phyloP scores from a whole-genome alignment of 306 rosid species.

The Castanopsis chinensis region DNA sequence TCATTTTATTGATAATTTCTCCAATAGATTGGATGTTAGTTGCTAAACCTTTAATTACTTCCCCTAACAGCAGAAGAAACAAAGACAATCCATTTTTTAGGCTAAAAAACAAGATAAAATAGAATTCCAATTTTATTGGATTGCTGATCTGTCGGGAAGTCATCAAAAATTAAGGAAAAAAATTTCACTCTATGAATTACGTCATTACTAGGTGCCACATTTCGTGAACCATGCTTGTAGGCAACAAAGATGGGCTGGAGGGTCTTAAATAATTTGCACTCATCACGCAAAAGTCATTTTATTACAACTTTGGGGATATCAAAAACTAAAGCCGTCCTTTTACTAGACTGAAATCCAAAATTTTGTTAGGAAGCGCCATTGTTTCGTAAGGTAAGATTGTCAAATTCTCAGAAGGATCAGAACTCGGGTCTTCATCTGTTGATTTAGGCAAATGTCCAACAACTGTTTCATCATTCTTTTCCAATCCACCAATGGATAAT shows the following conservation, averaged over 20 bases:
- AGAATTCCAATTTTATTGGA: too few species aligned
- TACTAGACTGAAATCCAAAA: not conserved
- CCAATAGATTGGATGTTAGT: too few species aligned
- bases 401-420: constrained; percentile 26
- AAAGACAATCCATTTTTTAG: too few species aligned
- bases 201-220: not conserved
- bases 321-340: not conserved
- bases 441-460: constrained; percentile 34
- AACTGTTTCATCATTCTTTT: constrained; percentile 31
- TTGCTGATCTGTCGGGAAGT: too few species aligned
- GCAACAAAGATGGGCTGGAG: not conserved
- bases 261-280: not conserved
- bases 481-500: constrained; percentile 35
- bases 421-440: constrained; percentile 18
- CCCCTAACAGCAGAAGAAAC: too few species aligned
- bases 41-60: too few species aligned
- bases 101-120: too few species aligned
- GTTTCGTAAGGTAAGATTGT: not conserved
- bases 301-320: not conserved
- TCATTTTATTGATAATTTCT: too few species aligned
- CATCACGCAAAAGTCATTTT: not conserved
- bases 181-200: too few species aligned
- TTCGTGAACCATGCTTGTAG: not conserved
- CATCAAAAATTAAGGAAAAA: too few species aligned
- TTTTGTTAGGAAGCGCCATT: not conserved